Evolutionary conservation across 2,329 filamentous ascomycete species (phyloP).

Genomic region (Talaromyces marneffei): DNA sequence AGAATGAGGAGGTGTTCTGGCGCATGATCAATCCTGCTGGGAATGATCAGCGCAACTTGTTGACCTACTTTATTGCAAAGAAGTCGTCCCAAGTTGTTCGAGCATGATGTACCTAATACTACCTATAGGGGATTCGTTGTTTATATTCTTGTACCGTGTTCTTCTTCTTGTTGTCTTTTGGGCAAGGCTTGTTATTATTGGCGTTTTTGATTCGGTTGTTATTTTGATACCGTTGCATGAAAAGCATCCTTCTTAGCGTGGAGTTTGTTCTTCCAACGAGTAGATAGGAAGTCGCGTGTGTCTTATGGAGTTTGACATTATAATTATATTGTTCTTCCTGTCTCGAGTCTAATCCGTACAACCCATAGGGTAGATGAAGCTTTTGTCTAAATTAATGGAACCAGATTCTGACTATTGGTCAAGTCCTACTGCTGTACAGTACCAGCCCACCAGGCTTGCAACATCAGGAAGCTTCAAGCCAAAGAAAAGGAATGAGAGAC

Average conservation of each 20-base stretch:
- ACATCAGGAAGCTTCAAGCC: not conserved
- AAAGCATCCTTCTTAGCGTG: constrained; percentile 5
- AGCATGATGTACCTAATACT: not conserved
- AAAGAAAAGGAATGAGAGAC: no score
- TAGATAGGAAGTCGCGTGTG: not conserved
- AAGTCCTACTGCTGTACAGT: no score
- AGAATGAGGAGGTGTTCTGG: constrained; percentile 23
- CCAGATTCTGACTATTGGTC: no score
- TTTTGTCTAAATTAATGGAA: no score
- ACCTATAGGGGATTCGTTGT: not conserved
- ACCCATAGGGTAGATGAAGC: no score
- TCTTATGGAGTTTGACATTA: not conserved
- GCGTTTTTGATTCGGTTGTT: not conserved
- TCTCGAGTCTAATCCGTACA: not conserved
- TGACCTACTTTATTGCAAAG: constrained; percentile 26
- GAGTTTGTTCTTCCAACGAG: constrained; percentile 3
- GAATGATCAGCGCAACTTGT: constrained; percentile 22
- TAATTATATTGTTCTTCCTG: not conserved
- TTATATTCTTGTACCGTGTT: not conserved
- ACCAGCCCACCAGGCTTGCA: not conserved
- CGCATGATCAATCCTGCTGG: constrained; percentile 20
- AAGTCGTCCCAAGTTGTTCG: constrained; percentile 8
- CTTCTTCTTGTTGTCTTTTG: not conserved
- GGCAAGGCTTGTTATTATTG: not conserved
- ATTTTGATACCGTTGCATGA: not conserved